A percentile compares a stretch with the other conserved stretches of the same genome.
These are phyloP conservation scores for Botrytis tulipae DNA, from an alignment of 2,329 filamentous ascomycete species.

Conservation along the genomic window DNA sequence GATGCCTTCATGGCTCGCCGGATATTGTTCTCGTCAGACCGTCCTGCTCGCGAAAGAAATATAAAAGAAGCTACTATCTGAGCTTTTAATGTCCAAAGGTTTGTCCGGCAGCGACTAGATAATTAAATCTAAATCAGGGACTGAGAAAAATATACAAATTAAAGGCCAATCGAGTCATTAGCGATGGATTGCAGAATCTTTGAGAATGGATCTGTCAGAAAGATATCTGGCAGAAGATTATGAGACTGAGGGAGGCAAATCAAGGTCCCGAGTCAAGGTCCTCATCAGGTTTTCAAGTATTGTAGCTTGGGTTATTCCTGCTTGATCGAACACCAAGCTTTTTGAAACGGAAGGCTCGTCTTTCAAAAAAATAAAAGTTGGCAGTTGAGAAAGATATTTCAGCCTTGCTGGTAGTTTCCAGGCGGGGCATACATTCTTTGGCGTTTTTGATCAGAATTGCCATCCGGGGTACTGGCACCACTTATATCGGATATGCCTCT, in stretches of 20 bases:
- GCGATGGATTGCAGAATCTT: not conserved
- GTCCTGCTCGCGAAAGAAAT: conserved; percentile 5
- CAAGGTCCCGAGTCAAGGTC: not conserved
- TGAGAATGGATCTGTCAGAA: not conserved
- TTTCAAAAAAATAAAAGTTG: not conserved
- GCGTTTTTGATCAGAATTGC: conserved; percentile 35
- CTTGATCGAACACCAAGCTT: not conserved
- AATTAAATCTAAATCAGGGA: not conserved
- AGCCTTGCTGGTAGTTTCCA: conserved; percentile 32
- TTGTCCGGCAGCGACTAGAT: not conserved
- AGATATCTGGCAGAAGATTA: not conserved
- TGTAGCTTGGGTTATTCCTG: not conserved
- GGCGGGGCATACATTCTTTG: conserved; percentile 37
- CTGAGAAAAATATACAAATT: conserved; percentile 18
- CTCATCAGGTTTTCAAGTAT: not conserved
- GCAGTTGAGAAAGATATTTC: not conserved
- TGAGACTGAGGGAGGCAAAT: not conserved
- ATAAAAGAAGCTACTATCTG: not conserved
- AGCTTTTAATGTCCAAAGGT: conserved; percentile 9
- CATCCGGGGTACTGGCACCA: conserved; percentile 29
- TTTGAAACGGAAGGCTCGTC: not conserved
- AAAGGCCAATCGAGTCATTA: conserved; percentile 1
- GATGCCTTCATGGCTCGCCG: conserved; percentile 5
- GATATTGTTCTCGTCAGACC: not conserved
- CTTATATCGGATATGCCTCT: conserved; percentile 37